These are phyloP conservation scores for Xylariaceae sp. DNA, from an alignment of 2,329 filamentous ascomycete species.

Conservation along the genomic window DNA sequence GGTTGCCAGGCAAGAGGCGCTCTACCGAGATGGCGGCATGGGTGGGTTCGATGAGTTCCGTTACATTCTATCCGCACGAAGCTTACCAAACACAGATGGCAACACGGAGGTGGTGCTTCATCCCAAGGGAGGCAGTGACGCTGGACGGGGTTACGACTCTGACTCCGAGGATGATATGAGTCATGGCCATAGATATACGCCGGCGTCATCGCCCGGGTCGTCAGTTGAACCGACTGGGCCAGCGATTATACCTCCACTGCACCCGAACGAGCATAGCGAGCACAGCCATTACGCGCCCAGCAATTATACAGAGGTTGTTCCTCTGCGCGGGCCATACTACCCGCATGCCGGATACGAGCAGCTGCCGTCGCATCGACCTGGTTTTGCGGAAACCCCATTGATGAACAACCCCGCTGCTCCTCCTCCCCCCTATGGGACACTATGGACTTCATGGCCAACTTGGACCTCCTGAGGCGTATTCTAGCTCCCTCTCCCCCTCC, in stretches of 20 bases:
- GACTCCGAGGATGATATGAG: constrained; percentile 7
- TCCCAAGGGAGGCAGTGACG: background rate
- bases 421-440: background rate
- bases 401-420: constrained; percentile 8
- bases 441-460: constrained; percentile 33
- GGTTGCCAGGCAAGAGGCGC: constrained; percentile 52
- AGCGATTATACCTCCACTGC: constrained; percentile 8
- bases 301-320: background rate
- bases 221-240: background rate
- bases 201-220: constrained; percentile 2
- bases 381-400: constrained; percentile 25
- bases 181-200: constrained; percentile 3
- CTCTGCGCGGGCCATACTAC: constrained; percentile 5
- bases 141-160: background rate
- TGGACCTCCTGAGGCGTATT: constrained; percentile 41
- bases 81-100: constrained; percentile 35
- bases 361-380: constrained; percentile 36
- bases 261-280: constrained; percentile 5
- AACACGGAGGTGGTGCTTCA: constrained; percentile 14
- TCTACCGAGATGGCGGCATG: constrained; percentile 50
- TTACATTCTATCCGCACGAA: constrained; percentile 17
- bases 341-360: constrained; percentile 33
- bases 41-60: constrained; percentile 35
- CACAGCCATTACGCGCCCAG: constrained; percentile 1
- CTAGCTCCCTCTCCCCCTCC: constrained; percentile 38